Conservation (phyloP, 2,329 filamentous ascomycete genomes). For the Pseudocercospora pini-densiflorae region DNA sequence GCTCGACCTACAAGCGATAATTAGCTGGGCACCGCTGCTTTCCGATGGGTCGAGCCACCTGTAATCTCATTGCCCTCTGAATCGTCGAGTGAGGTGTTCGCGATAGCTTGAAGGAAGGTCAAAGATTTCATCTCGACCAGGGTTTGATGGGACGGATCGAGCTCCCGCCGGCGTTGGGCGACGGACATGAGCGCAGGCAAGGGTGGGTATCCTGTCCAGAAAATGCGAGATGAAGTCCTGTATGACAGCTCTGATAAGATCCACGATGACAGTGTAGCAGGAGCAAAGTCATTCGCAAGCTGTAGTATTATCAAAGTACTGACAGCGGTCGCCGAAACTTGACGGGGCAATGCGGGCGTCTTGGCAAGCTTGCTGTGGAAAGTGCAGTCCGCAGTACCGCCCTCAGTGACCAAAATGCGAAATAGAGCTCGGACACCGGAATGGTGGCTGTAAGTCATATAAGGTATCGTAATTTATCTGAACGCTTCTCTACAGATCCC, state of each 20-base stretch:
- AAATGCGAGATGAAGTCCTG: background rate
- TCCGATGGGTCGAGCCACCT: too few relatives aligned
- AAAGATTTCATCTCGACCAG: background rate
- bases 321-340: too few relatives aligned
- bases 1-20: too few relatives aligned
- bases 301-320: too few relatives aligned
- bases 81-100: background rate
- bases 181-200: slow-evolving; percentile 1
- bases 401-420: too few relatives aligned
- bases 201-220: background rate
- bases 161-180: background rate
- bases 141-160: background rate
- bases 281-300: too few relatives aligned
- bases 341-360: too few relatives aligned
- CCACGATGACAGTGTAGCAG: too few relatives aligned
- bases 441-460: background rate
- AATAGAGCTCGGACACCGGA: background rate
- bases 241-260: background rate
- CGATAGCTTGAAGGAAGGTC: background rate
- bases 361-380: too few relatives aligned
- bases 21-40: too few relatives aligned
- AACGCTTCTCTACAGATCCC: slow-evolving; percentile 8
- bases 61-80: too few relatives aligned
- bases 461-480: slow-evolving; percentile 10
- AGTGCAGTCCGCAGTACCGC: too few relatives aligned